Conservation (phyloP, 2,329 filamentous ascomycete species). For the Phialophora macrospora region DNA sequence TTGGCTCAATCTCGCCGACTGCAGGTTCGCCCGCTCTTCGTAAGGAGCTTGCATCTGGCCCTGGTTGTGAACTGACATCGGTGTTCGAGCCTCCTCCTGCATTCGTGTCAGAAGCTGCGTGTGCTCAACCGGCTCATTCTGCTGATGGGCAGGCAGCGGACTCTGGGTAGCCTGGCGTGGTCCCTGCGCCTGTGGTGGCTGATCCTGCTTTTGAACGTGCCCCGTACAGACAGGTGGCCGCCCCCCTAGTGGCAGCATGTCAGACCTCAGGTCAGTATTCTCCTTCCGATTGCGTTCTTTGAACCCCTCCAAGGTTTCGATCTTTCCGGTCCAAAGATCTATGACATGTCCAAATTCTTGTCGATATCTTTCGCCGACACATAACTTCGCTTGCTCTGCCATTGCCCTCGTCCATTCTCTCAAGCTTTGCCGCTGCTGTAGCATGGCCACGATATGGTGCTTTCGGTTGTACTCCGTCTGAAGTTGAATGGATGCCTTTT, state of each 20-base stretch:
- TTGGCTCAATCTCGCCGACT: background rate
- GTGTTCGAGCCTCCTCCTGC: background rate
- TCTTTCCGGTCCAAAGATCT: slow-evolving; percentile 14
- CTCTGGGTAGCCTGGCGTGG: background rate
- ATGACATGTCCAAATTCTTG: slow-evolving; percentile 9
- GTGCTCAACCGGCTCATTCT: background rate
- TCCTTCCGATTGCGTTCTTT: slow-evolving; percentile 16
- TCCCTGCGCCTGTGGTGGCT: background rate
- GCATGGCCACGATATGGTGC: slow-evolving; percentile 2
- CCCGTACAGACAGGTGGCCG: background rate
- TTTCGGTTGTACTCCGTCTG: background rate
- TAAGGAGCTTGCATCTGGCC: background rate
- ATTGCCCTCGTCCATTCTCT: background rate
- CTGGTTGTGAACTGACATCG: background rate
- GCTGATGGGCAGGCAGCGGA: background rate
- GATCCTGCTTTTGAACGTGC: background rate
- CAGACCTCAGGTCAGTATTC: background rate
- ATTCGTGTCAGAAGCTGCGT: background rate
- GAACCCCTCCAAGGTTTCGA: slow-evolving; percentile 6
- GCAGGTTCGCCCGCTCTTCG: background rate
- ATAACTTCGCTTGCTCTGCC: slow-evolving; percentile 1
- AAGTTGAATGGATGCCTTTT: slow-evolving; percentile 1
- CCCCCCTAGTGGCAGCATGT: background rate
- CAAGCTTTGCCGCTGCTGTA: slow-evolving; percentile 17
- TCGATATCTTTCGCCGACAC: slow-evolving; percentile 16